A percentile compares a stretch with the other conserved stretches of the same genome.
Evolutionary conservation across 176 grass and related monocot species (phyloP).

Genomic region (Typha latifolia): DNA sequence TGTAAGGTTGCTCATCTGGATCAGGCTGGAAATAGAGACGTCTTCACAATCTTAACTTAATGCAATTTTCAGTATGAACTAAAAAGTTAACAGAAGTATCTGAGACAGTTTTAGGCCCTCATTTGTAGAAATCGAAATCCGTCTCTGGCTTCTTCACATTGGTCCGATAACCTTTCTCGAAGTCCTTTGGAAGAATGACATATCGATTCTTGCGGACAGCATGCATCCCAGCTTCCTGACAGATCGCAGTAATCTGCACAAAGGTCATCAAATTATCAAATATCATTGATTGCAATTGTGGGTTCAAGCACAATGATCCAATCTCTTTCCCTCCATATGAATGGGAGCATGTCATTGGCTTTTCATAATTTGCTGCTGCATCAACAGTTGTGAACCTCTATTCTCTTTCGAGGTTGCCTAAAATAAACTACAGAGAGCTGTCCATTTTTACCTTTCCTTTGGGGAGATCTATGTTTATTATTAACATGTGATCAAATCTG

Average conservation of each 20-base stretch:
- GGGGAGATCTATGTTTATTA: too few relatives aligned
- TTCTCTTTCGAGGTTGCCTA: too few relatives aligned
- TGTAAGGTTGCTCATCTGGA: too few relatives aligned
- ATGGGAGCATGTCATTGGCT: too few relatives aligned
- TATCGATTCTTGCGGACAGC: slow-evolving; percentile 95
- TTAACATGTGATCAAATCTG: too few relatives aligned
- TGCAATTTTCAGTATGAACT: too few relatives aligned
- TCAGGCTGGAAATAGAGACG: too few relatives aligned
- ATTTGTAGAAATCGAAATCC: slow-evolving; percentile 98
- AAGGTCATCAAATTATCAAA: neutral
- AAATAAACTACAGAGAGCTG: too few relatives aligned
- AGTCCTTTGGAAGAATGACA: slow-evolving; percentile 95
- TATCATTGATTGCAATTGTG: neutral
- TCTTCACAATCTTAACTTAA: too few relatives aligned
- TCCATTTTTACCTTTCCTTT: too few relatives aligned
- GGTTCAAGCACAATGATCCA: neutral
- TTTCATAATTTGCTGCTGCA: too few relatives aligned
- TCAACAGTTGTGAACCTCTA: too few relatives aligned
- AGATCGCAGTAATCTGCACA: slow-evolving; percentile 78
- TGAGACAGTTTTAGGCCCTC: slow-evolving; percentile 8
- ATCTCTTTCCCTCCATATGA: neutral
- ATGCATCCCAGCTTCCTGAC: slow-evolving; percentile 98
- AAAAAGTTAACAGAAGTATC: neutral
- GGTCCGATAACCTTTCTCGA: slow-evolving; percentile 90
- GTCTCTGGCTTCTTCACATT: slow-evolving; percentile 98